These are phyloP conservation scores for Mycena latifolia DNA, from an alignment of 768 basidiomycete genomes.

Conservation along the genomic window DNA sequence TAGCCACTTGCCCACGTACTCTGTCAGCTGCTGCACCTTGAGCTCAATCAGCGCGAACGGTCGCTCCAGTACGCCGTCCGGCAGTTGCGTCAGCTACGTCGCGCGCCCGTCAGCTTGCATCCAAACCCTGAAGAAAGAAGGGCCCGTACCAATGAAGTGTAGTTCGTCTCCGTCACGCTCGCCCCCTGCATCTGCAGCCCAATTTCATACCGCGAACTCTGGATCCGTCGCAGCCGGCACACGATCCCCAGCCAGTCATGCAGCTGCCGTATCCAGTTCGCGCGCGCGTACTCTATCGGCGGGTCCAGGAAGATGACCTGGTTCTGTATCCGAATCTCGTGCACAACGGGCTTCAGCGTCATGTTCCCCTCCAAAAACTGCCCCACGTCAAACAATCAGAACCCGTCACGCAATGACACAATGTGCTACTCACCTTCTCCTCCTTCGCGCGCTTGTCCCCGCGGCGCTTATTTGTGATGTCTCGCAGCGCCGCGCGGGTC, in stretches of 20 bases:
- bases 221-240: slow-evolving; percentile 88
- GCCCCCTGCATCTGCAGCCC: slow-evolving; percentile 90
- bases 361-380: slow-evolving; percentile 82
- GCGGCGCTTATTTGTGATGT: slow-evolving; percentile 73
- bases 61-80: slow-evolving; percentile 78
- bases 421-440: slow-evolving; percentile 72
- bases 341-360: slow-evolving; percentile 87
- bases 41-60: slow-evolving; percentile 90
- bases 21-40: slow-evolving; percentile 88
- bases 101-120: slow-evolving; percentile 27
- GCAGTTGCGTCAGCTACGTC: slow-evolving; percentile 77
- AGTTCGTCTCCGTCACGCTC: slow-evolving; percentile 76
- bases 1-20: slow-evolving; percentile 97
- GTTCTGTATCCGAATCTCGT: slow-evolving; percentile 98
- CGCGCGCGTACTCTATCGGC: slow-evolving; percentile 94
- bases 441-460: slow-evolving; percentile 81
- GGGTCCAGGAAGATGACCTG: slow-evolving; percentile 99
- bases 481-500: slow-evolving; percentile 62
- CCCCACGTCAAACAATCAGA: slow-evolving; percentile 8
- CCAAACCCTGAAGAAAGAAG: background rate
- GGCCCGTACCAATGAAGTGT: slow-evolving; percentile 81
- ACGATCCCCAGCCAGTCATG: slow-evolving; percentile 94
- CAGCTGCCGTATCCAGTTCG: slow-evolving; percentile 89
- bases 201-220: slow-evolving; percentile 97
- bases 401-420: background rate